Base-by-base conservation (phyloP, 352 stramenopile genomes). In the Phytophthora sansomeana region DNA sequence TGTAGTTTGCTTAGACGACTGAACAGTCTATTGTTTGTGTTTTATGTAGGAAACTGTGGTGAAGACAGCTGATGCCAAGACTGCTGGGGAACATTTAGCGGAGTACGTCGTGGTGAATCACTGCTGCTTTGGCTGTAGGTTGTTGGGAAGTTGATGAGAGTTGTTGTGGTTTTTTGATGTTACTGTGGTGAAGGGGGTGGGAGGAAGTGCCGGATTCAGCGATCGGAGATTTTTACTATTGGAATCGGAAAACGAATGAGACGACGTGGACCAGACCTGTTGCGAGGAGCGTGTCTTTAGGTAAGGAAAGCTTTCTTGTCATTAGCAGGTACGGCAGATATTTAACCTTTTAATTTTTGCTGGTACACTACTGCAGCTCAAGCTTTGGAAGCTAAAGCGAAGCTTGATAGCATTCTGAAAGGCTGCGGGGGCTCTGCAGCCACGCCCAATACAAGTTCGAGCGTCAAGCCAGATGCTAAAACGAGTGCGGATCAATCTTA, bases 201-300 rank as follows among this genome's bases (percentile, higher is more conserved):
- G 69, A 92, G 71, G 55, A 77, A 57, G 80, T 92, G 6, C 32
- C 58, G 11, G 87, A 95, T 67, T 64, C 80, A 3, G 47, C 75
- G 6, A 91, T 78, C 21, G 71, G 78, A 1, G 70, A 83, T 11
- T 57, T 75, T 24, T 95, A 93, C 72, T 95, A 83, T 50, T 95
- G 87, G 87, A 88, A 95, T 69, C 69, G 66, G 9, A 66, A 75
- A n/a, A 88, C 84, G 28, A 83, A 87, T n/a, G 83, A 90, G 54
- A 93, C 87, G 28, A 85, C 83, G 14, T 95, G 84, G 87, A 87
- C 69, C 17, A 72, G 72, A 32, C 87, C 85, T 0, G 62, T 72
- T 43, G 70, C 73, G 35, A 54, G 67, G 48, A 82, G 63, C 16
- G 80, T 89, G 11, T 83, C 80, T n/a, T 67, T 92, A 24, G 62